Evolutionary conservation across 192 early-diverging fungal species (phyloP), one percentile per base, ranked within the genome.

Genomic region (Coemansia guatemalensis): DNA sequence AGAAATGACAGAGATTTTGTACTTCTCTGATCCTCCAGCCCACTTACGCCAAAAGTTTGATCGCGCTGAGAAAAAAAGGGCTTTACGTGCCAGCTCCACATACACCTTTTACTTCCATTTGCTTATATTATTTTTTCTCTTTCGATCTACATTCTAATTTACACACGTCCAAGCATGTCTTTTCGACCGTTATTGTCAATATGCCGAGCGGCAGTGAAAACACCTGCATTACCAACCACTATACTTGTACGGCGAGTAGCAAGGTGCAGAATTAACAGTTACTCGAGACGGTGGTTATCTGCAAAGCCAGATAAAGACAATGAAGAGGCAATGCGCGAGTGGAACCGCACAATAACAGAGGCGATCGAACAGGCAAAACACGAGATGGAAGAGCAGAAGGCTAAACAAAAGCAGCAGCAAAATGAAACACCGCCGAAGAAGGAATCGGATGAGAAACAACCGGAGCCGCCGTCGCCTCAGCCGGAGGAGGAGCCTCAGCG

Each of bases 261-360:
- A 25, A 27, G 7, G 18, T 7, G 24, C 3, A 27, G 3, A 11
- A 3, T 53, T 23, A 27, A 17, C 8, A 25, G 51, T 17, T 27
- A 53, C 14, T 12, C 26, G 1, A 17, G 25, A 27, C 25, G 25
- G 27, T 18, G 9, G 30, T n/a, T 53, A 12, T 39, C 35, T 12
- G 22, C 20, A n/a, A 24, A 48, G 7, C 18, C 47, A 5, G 48
- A 62, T 32, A 41, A 56, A 6, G 32, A 50, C 0, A n/a, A 23
- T n/a, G 41, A 47, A 23, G 54, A 58, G n/a, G 63, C 25, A 20
- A n/a, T 52, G 26, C 48, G 49, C 52, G 71, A 73, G 20, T 80
- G 71, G 71, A 66, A 80, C 33, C 64, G 77, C 5, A 65, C 77
- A 1, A 55, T 80, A 47, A 29, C 67, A 35, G 71, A 80, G n/a